phyloP scores from a whole-genome alignment of 2,329 filamentous ascomycete species.

The Colletotrichum caudatum region DNA sequence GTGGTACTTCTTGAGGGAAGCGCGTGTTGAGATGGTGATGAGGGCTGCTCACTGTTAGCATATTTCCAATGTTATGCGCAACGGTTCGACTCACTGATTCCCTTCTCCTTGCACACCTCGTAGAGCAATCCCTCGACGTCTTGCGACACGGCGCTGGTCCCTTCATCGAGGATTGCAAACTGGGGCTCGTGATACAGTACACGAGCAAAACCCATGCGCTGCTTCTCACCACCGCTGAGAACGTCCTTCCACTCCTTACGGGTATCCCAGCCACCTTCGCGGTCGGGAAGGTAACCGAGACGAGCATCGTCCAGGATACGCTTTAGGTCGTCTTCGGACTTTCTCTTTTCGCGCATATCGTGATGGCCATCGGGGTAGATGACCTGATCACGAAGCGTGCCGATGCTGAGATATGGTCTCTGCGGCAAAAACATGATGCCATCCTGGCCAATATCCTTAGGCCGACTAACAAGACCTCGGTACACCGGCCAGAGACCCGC shows the following conservation, averaged over 20 bases:
- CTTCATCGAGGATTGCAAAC: conserved; percentile 96
- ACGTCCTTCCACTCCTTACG: conserved; percentile 99
- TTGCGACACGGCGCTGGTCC: conserved; percentile 91
- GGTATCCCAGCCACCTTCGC: conserved; percentile 97
- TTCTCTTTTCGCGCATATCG: conserved; percentile 88
- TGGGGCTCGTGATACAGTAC: conserved; percentile 94
- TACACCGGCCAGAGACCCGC: conserved; percentile 97
- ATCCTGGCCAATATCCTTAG: conserved; percentile 82
- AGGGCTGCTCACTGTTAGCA: conserved; percentile 68
- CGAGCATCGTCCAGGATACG: conserved; percentile 84
- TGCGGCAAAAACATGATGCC: conserved; percentile 99
- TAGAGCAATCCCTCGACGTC: conserved; percentile 96
- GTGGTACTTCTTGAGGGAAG: conserved; percentile 95
- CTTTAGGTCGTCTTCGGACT: conserved; percentile 82
- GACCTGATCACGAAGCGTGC: conserved; percentile 94
- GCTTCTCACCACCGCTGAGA: conserved; percentile 96
- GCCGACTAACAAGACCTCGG: conserved; percentile 88
- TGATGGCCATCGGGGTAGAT: conserved; percentile 96
- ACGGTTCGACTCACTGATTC: conserved; percentile 78
- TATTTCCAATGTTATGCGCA: background rate
- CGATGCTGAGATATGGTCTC: conserved; percentile 89
- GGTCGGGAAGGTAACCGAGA: conserved; percentile 88
- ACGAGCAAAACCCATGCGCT: conserved; percentile 90
- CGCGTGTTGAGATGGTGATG: conserved; percentile 95
- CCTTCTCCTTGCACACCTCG: conserved; percentile 90